Evolutionary conservation across 768 basidiomycete species (phyloP).

Genomic region (Leccinum obscurum): DNA sequence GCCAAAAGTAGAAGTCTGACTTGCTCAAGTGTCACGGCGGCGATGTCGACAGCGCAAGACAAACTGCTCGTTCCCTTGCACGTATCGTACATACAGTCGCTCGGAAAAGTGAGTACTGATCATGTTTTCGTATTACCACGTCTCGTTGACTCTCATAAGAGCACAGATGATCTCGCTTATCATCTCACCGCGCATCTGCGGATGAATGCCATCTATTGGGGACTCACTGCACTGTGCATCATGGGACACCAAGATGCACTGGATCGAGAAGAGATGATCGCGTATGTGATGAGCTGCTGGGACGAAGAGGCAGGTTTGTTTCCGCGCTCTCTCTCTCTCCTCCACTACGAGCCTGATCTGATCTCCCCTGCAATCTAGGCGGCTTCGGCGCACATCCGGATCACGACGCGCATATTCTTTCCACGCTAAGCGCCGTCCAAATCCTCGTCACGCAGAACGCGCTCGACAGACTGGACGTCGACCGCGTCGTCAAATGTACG

Average conservation of each 20-base stretch:
- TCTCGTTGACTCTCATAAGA: slow-evolving; percentile 41
- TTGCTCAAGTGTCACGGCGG: not conserved
- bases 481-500: slow-evolving; percentile 75
- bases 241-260: slow-evolving; percentile 81
- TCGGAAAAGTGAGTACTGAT: slow-evolving; percentile 55
- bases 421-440: slow-evolving; percentile 91
- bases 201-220: slow-evolving; percentile 97
- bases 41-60: slow-evolving; percentile 14
- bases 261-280: slow-evolving; percentile 79
- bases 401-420: slow-evolving; percentile 87
- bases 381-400: slow-evolving; percentile 90
- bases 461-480: slow-evolving; percentile 65
- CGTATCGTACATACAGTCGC: slow-evolving; percentile 72
- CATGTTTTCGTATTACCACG: not conserved
- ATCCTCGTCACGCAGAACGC: slow-evolving; percentile 86
- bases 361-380: slow-evolving; percentile 45
- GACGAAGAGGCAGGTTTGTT: slow-evolving; percentile 76
- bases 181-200: slow-evolving; percentile 92
- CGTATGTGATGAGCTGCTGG: slow-evolving; percentile 94
- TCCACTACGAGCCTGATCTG: slow-evolving; percentile 4
- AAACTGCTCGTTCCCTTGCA: slow-evolving; percentile 55
- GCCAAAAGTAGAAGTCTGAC: slow-evolving; percentile 3
- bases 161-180: slow-evolving; percentile 81
- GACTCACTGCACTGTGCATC: slow-evolving; percentile 79
- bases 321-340: not conserved